Percentiles rank a stretch among this genome's conserved stretches.
Evolutionary conservation across 768 basidiomycete species (phyloP).

Genomic region (Termitomyces sp.): DNA sequence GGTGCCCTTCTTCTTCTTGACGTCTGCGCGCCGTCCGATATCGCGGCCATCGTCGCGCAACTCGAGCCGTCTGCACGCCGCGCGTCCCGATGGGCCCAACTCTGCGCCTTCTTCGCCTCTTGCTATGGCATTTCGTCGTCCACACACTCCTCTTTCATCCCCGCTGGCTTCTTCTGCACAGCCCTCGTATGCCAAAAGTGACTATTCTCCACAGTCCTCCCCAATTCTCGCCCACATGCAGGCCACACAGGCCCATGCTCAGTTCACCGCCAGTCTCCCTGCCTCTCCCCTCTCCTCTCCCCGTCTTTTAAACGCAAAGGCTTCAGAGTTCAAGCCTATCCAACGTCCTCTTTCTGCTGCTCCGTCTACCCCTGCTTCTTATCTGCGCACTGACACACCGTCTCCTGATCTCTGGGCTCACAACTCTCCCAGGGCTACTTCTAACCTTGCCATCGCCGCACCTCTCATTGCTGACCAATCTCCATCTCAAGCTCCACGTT

Average conservation of each 20-base stretch:
- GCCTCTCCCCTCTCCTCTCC: constrained; percentile 84
- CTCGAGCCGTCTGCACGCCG: constrained; percentile 53
- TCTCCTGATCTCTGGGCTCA: constrained; percentile 90
- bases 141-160: constrained; percentile 75
- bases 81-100: constrained; percentile 71
- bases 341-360: constrained; percentile 75
- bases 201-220: constrained; percentile 61
- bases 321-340: constrained; percentile 83
- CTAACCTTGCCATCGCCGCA: constrained; percentile 88
- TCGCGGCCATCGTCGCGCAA: constrained; percentile 79
- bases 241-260: constrained; percentile 48
- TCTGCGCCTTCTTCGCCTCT: constrained; percentile 77
- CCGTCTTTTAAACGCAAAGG: constrained; percentile 83
- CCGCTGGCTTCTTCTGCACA: constrained; percentile 57
- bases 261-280: constrained; percentile 77
- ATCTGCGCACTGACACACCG: constrained; percentile 70
- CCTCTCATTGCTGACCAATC: constrained; percentile 75
- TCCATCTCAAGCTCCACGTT: constrained; percentile 35
- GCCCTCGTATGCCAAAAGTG: constrained; percentile 43
- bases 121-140: constrained; percentile 65
- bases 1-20: constrained; percentile 79
- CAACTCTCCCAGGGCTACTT: constrained; percentile 60
- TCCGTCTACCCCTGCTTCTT: constrained; percentile 53
- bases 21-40: constrained; percentile 71
- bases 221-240: constrained; percentile 58